Base-by-base conservation (phyloP, 257 asterid genomes). In the Dorcoceras hygrometricum region DNA sequence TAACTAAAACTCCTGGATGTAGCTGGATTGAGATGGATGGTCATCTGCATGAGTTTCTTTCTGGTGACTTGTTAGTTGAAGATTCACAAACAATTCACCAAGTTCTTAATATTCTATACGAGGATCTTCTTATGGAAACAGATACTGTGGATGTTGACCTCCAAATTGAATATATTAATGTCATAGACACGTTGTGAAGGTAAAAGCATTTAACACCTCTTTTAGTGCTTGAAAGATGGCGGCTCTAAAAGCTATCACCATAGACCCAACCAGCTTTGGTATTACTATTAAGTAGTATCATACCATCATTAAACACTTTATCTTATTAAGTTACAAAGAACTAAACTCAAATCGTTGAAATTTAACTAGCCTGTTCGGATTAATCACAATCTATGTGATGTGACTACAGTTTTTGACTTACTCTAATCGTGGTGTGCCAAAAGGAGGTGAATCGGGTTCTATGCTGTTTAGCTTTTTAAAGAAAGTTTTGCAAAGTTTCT, bases 1-100 rank as follows among this genome's bases (percentile, higher is more conserved):
- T 92, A 32, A 72, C 76, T 7, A 92, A 92, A 78, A 86, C 87
- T 56, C 98, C 97, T 2, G 95, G 96, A 58, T 89, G 98, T 79
- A 92, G 97, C 77, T 92, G 95, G 96, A 75, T 89, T 62, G 96
- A 87, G 84, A 82, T 79, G 81, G 89, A 78, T 16, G 82, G 93
- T 63, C 79, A 73, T 18, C 85, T 86, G 65, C 81, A 72, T 16
- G 95, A 87, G 75, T 89, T 92, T 83, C 96, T 82, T 71, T 95
- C 97, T 55, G 84, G 96, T 24, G 86, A 80, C 29, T 71, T 74
- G 48, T 66, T 77, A 31, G 77, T 79, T 68, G 81, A 68, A 66
- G 70, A 72, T 70, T 71, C 82, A 36, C 74, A 70, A 39, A 77
- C 63, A 12, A 76, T 90, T 63, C 77, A 68, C 57, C 78, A 61